Base-by-base conservation (phyloP, 2,329 filamentous ascomycete genomes). In the Cladosporium austrohemisphaericum region DNA sequence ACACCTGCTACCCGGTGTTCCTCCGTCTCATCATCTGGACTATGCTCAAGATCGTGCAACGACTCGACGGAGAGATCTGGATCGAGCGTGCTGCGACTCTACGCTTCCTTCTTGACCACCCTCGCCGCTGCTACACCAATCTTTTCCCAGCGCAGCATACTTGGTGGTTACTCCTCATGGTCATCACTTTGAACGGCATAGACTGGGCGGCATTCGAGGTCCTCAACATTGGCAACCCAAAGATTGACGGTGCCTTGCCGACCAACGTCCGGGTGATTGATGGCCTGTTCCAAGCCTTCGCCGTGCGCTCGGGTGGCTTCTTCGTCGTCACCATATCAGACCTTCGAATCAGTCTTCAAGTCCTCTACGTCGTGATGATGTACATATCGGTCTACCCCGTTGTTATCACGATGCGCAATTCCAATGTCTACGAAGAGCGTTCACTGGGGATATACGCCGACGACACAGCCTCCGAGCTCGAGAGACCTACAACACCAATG, bases 361-460 rank as follows among this genome's bases (percentile, higher is more conserved):
- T 83, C 28, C 73, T 79, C 26, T 77, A 81, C 50, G 68, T 83
- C 0, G 72, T 80, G 36, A 83, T 84, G 80, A 84, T 84, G 80
- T 84, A 83, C 63, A 81, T 84, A 38, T 76, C 76, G 4, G 75
- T 78, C 3, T 81, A 80, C 51, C 80, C 81, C 0, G 77, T 83
- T 25, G 79, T 78, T 11, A 80, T 84, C 45, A 79, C 73, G 14
- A 80, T 84, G 65, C 75, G 80, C 35, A 75, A 78, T 46, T 77
- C 74, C 25, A 83, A 80, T 53, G 76, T 79, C 4, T 83, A 83
- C 61, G 79, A 84, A 64, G 80, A 83, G 60, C 73, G 75, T 37
- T 78, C 76, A 40, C 64, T 85, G 4, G 82, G 80, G 1, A 74
- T 84, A 20, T 84, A 83, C 58, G 65, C 68, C 9, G 60, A 67